Conservation (phyloP, 768 basidiomycete genomes). For the Trametes sanguinea region DNA sequence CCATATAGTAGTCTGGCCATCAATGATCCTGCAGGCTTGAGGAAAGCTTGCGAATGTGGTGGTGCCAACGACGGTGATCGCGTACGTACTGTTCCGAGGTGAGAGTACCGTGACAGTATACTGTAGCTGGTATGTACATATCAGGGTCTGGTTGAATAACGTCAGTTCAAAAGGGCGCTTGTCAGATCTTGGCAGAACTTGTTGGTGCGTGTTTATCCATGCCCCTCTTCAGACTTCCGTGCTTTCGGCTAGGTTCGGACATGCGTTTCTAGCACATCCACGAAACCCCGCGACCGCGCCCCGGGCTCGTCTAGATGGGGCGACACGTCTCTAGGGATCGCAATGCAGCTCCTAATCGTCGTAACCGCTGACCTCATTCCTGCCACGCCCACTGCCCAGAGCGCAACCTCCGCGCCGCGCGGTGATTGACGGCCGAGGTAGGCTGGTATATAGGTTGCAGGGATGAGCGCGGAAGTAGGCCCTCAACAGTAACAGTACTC, state of each 20-base stretch:
- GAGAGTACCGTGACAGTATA: no score
- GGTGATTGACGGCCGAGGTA: not conserved
- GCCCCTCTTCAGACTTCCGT: not conserved
- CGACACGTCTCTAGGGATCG: not conserved
- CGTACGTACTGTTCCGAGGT: no score
- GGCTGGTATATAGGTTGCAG: not conserved
- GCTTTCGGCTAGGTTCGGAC: not conserved
- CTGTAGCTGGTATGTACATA: no score
- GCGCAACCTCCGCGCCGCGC: not conserved
- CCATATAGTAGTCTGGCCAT: not conserved
- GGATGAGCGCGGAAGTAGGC: not conserved
- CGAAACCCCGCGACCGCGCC: not conserved
- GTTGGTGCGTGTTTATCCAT: not conserved
- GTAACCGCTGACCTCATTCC: slow-evolving; percentile 15
- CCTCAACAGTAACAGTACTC: not conserved
- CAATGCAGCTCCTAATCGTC: slow-evolving; percentile 1
- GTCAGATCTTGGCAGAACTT: not conserved
- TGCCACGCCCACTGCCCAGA: not conserved
- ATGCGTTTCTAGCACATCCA: not conserved
- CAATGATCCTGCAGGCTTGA: no score
- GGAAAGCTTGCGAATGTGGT: no score
- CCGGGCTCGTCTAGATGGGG: not conserved
- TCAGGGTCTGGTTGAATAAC: no score
- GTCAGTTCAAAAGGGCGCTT: no score
- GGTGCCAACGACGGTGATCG: no score